Percentiles rank a stretch among this genome's conserved stretches.
phyloP scores from a whole-genome alignment of 2,329 filamentous ascomycete species.

The Aspergillus luchuensis region DNA sequence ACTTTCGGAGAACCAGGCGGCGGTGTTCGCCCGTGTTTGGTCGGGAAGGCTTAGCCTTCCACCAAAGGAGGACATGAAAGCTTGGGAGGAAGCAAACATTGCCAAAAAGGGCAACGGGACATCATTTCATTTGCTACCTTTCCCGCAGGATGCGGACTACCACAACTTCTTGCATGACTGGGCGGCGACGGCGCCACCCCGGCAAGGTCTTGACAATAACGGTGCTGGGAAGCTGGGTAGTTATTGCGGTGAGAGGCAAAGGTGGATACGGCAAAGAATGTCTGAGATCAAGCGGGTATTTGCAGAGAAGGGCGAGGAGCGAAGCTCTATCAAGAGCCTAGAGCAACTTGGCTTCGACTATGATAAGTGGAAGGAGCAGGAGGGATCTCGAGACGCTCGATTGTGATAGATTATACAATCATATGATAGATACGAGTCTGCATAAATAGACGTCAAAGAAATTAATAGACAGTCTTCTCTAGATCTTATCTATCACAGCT shows the following conservation, averaged over 20 bases:
- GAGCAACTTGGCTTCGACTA: slow-evolving; percentile 73
- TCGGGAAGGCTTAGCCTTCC: slow-evolving; percentile 70
- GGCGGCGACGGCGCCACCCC: slow-evolving; percentile 39
- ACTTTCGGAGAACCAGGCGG: slow-evolving; percentile 74
- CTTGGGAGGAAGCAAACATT: slow-evolving; percentile 61
- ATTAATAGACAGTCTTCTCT: not conserved
- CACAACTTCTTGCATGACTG: slow-evolving; percentile 48
- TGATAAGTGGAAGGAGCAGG: slow-evolving; percentile 39
- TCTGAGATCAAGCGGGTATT: slow-evolving; percentile 72
- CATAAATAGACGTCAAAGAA: no score
- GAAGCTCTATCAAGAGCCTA: slow-evolving; percentile 61
- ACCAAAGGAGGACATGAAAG: slow-evolving; percentile 62
- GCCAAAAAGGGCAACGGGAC: slow-evolving; percentile 50
- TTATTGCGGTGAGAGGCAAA: slow-evolving; percentile 68
- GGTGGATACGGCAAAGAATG: slow-evolving; percentile 72
- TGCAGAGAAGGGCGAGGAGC: slow-evolving; percentile 61
- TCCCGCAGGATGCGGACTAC: slow-evolving; percentile 51
- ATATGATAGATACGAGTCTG: no score
- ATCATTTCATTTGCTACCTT: slow-evolving; percentile 58
- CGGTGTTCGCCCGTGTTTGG: slow-evolving; percentile 76
- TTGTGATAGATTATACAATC: not conserved
- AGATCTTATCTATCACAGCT: not conserved
- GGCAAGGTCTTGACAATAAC: slow-evolving; percentile 44
- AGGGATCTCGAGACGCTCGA: not conserved
- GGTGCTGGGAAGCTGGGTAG: slow-evolving; percentile 67